Conservation (phyloP, 1,139 yeast species). For the Saccharomyces hybrid region DNA sequence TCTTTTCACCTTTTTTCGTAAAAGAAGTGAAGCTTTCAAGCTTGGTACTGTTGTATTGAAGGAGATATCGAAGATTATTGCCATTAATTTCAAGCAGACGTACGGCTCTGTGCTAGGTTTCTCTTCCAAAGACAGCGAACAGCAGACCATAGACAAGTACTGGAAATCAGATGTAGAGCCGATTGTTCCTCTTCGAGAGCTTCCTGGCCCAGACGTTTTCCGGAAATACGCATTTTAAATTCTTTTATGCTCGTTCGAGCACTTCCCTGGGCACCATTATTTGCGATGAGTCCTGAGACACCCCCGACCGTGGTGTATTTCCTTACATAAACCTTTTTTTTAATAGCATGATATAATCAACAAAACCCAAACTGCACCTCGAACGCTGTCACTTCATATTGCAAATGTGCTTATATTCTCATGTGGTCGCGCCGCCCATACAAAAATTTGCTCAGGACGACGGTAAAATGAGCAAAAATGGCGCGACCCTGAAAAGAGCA, state of each 20-base stretch:
- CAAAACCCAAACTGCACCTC: not conserved
- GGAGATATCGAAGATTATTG: slow-evolving; percentile 27
- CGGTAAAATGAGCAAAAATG: not conserved
- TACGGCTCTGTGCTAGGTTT: slow-evolving; percentile 1
- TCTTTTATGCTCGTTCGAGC: too few species aligned
- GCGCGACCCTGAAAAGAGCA: not conserved
- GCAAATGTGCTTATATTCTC: not conserved
- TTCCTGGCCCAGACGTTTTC: slow-evolving; percentile 5
- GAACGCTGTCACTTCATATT: not conserved
- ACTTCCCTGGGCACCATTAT: not conserved
- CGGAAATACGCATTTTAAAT: not conserved
- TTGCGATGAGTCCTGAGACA: too few species aligned
- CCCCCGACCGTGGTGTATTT: too few species aligned
- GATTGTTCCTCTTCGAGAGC: slow-evolving; percentile 8
- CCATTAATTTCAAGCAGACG: slow-evolving; percentile 3
- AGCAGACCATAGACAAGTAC: not conserved
- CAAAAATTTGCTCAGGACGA: not conserved
- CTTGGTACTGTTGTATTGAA: slow-evolving; percentile 31
- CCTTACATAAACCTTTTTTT: not conserved
- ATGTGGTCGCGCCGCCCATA: not conserved
- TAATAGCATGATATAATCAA: too few species aligned
- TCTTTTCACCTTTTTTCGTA: slow-evolving; percentile 35
- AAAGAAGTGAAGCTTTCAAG: slow-evolving; percentile 36
- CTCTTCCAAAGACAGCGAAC: not conserved
- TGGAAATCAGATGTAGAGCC: slow-evolving; percentile 7